Percentiles rank a stretch among this genome's conserved stretches.
Evolutionary conservation across 1,284 basidiomycete species (phyloP).

Genomic region (Ustilago trichophora): DNA sequence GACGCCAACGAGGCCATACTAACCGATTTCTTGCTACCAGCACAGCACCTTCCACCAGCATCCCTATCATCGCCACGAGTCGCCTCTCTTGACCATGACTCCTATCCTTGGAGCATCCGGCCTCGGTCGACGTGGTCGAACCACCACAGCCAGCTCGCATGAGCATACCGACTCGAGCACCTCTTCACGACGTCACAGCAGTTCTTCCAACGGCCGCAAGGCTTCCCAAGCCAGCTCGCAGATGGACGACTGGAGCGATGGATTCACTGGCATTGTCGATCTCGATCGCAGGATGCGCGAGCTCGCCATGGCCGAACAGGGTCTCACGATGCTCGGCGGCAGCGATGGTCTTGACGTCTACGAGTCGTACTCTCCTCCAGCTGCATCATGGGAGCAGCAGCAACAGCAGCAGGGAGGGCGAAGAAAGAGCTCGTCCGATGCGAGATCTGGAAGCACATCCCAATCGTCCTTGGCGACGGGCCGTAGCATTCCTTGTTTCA

Average conservation of each 20-base stretch:
- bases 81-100: background rate
- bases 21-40: too few relatives aligned
- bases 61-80: background rate
- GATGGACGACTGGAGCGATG: conserved; percentile 48
- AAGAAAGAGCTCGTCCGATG: conserved; percentile 18
- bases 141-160: conserved; percentile 4
- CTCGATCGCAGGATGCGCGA: conserved; percentile 45
- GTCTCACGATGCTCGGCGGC: conserved; percentile 2
- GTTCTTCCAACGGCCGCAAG: conserved; percentile 18
- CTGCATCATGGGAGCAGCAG: conserved; percentile 5
- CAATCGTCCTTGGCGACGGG: conserved; percentile 22
- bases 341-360: conserved; percentile 2
- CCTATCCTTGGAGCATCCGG: conserved; percentile 13
- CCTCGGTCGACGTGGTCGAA: conserved; percentile 13
- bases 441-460: conserved; percentile 3
- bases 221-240: conserved; percentile 13
- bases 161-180: conserved; percentile 10
- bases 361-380: conserved; percentile 9
- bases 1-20: too few relatives aligned
- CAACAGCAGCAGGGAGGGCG: too few relatives aligned
- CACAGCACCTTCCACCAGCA: too few relatives aligned
- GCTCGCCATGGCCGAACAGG: conserved; percentile 44
- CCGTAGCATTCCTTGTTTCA: conserved; percentile 11
- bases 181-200: conserved; percentile 19
- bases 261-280: conserved; percentile 49